Percentiles rank a stretch among this genome's conserved stretches.
Conservation (phyloP, 2,329 filamentous ascomycete genomes). For the Botrytis porri region DNA sequence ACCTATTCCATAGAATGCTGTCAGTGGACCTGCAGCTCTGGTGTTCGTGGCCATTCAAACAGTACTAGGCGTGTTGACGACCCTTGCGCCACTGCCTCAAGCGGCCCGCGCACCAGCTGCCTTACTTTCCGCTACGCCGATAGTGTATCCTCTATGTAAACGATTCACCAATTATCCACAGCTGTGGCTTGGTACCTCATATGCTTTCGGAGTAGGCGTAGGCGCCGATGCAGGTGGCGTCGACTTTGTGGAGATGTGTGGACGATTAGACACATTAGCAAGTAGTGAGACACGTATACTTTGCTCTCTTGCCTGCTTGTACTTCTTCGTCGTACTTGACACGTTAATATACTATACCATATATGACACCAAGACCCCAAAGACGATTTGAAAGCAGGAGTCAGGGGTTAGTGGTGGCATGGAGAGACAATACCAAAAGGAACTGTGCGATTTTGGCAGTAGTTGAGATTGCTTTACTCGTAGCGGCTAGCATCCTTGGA, state of each 20-base stretch:
- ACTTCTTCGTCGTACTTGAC: not conserved
- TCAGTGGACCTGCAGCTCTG: no score
- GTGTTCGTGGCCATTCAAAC: no score
- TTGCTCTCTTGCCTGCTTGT: not conserved
- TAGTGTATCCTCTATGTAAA: no score
- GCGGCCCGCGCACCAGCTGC: no score
- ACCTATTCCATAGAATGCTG: no score
- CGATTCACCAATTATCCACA: no score
- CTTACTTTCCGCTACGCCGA: no score
- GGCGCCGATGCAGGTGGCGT: no score
- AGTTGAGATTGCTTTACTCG: not conserved
- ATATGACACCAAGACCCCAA: not conserved
- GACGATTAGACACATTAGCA: not conserved
- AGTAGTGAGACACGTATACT: not conserved
- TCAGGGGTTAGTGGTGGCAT: not conserved
- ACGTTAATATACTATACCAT: not conserved
- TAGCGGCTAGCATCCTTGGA: not conserved
- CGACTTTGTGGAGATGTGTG: not conserved
- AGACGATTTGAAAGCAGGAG: not conserved
- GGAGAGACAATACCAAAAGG: not conserved
- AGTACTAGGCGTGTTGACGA: no score
- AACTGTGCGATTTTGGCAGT: not conserved
- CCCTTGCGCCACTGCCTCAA: no score
- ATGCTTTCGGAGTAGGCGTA: no score
- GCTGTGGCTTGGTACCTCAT: no score